phyloP scores from a whole-genome alignment of 306 rosid species.

The Corylus americana region DNA sequence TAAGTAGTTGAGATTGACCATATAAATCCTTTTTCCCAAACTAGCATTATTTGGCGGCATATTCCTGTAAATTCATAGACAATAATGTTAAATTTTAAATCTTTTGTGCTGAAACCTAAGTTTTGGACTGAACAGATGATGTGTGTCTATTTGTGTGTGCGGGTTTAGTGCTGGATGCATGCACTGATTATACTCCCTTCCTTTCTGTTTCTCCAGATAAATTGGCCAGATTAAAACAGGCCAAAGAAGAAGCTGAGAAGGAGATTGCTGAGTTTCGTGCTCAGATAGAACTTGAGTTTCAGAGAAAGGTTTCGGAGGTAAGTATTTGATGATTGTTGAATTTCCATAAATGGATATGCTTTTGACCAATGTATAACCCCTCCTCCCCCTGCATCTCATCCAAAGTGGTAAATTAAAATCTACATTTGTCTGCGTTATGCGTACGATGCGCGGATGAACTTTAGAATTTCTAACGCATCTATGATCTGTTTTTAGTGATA shows the following conservation, averaged over 20 bases:
- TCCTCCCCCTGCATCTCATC: too few species aligned
- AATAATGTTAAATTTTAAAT: background rate
- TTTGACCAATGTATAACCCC: too few species aligned
- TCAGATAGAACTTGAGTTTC: conserved; percentile 74
- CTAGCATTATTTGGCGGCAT: background rate
- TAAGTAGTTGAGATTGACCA: background rate
- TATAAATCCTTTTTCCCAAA: background rate
- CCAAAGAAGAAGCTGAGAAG: conserved; percentile 88
- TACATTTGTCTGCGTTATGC: too few species aligned
- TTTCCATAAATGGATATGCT: too few species aligned
- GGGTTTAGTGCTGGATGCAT: background rate
- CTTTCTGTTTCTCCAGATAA: conserved; percentile 52
- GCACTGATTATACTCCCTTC: conserved; percentile 12
- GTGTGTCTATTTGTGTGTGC: background rate
- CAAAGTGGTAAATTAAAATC: too few species aligned
- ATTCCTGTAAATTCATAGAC: background rate
- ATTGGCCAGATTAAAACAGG: conserved; percentile 87
- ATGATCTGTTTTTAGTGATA: too few species aligned
- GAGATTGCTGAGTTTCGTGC: conserved; percentile 81
- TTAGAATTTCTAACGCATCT: background rate
- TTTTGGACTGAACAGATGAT: background rate
- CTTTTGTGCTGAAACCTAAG: background rate
- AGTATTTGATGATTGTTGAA: background rate
- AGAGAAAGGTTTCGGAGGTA: conserved; percentile 75
- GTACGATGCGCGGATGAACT: background rate